These are phyloP conservation scores for Fusarium sp. DNA, from an alignment of 2,329 filamentous ascomycete genomes.

Conservation along the genomic window DNA sequence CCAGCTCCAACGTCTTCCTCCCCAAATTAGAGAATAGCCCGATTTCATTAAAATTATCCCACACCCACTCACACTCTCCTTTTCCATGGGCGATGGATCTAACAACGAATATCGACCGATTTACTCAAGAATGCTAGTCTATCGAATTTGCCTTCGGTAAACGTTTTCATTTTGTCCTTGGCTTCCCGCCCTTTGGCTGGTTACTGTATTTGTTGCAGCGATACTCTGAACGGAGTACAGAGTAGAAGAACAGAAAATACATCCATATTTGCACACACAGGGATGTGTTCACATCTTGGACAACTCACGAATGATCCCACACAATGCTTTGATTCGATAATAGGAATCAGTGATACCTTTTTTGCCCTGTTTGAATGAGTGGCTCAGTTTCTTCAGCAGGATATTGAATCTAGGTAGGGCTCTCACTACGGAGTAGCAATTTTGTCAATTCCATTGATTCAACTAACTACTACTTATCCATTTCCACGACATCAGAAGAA, in stretches of 20 bases:
- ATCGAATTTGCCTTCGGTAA: slow-evolving; percentile 2
- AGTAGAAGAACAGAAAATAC: background rate
- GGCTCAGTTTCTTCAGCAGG: background rate
- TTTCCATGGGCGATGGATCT: slow-evolving; percentile 5
- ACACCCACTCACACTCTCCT: slow-evolving; percentile 10
- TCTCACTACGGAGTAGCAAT: background rate
- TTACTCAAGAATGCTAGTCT: background rate
- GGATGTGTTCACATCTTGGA: background rate
- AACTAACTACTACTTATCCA: background rate
- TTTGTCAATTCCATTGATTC: background rate
- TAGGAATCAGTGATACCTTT: background rate
- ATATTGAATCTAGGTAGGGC: background rate
- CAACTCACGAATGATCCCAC: background rate
- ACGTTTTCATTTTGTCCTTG: background rate
- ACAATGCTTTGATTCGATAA: background rate
- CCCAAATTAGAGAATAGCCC: slow-evolving; percentile 1
- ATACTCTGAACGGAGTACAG: too few relatives aligned
- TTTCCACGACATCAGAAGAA: slow-evolving; percentile 5
- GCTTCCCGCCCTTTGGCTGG: background rate
- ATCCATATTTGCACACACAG: background rate
- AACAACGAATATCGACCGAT: background rate
- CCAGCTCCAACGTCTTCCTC: slow-evolving; percentile 15
- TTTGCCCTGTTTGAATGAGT: background rate
- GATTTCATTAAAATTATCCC: slow-evolving; percentile 33
- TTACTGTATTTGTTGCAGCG: background rate